Conservation (phyloP, 768 basidiomycete genomes). For the Dioszegia aurantiaca region DNA sequence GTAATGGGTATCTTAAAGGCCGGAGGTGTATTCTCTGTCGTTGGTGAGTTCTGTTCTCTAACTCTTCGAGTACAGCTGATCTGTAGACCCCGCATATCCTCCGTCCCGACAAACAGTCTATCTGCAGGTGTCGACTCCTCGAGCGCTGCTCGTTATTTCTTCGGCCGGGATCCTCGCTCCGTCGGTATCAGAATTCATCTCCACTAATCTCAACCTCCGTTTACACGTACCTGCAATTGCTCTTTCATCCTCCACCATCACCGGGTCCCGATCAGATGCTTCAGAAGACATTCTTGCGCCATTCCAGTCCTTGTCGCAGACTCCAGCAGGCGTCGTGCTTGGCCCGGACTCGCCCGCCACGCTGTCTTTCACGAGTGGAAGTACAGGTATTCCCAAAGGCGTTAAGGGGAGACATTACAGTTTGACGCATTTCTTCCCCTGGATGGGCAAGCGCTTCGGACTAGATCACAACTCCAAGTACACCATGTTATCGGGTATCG, state of each 20-base stretch:
- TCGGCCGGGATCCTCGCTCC: constrained; percentile 80
- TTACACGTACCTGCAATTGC: constrained; percentile 87
- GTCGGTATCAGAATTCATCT: constrained; percentile 77
- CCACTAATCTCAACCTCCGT: constrained; percentile 73
- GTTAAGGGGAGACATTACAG: constrained; percentile 92
- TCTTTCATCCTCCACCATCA: constrained; percentile 65
- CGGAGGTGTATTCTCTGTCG: constrained; percentile 94
- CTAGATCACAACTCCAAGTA: constrained; percentile 74
- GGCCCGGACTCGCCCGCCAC: constrained; percentile 97
- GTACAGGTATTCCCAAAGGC: constrained; percentile 98
- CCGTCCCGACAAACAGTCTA: constrained; percentile 88
- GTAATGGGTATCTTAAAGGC: constrained; percentile 96
- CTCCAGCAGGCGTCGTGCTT: constrained; percentile 74
- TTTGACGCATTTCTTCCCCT: constrained; percentile 98
- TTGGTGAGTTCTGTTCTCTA: constrained; percentile 61
- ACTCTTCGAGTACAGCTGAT: background rate
- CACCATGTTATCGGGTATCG: constrained; percentile 98
- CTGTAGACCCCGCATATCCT: constrained; percentile 92
- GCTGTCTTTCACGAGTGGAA: constrained; percentile 92
- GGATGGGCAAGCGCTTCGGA: constrained; percentile 90
- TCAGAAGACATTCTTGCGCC: constrained; percentile 63
- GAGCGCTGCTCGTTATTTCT: constrained; percentile 83
- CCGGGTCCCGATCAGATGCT: constrained; percentile 57
- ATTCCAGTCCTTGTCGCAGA: constrained; percentile 60
- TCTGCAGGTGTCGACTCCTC: constrained; percentile 85